Evolutionary conservation across 768 basidiomycete genomes (phyloP), one percentile per base, ranked within the genome.

Genomic region (Hygrophorus russula): DNA sequence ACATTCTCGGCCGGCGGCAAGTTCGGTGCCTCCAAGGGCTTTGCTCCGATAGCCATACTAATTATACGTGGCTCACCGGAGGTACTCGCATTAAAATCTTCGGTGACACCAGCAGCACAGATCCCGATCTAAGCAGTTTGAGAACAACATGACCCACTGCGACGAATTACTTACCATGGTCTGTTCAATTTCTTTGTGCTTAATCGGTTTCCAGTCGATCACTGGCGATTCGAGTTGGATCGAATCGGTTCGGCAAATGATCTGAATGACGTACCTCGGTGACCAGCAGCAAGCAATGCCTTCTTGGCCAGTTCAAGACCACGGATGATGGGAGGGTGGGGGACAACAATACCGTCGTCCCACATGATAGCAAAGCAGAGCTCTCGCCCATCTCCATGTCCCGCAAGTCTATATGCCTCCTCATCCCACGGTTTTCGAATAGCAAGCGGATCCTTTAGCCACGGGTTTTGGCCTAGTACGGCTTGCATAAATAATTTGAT

Each of bases 401-500:
- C 78, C 12, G 50, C 52, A n/a, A 87, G 66, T 4, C 56, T 53
- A 55, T 82, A 86, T 35, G 66, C 75, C 0, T 71, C 66, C 36
- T 80, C 70, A 44, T 64, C 66, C 83, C 83, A 86, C 2, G 61
- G 61, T 52, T 80, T 80, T 19, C 70, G 68, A 9, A 74, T 56
- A 2, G 65, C 69, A 44, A 73, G 52, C 5, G 84, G 78, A 52
- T 89, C 87, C 44, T 62, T 69, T 2, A 68, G 51, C 86, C 86
- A 88, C 3, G 85, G 79, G 47, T 72, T 64, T 18, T 63, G 53
- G 48, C 67, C 71, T 12, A 81, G 52, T 17, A 92, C 71, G 1
- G 74, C 70, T 55, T 80, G 69, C 58, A 74, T 73, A 59, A 91
- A 89, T 0, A 59, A 49, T 54, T 76, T 80, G 44, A 91, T 58